Evolutionary conservation across 495 filamentous ascomycete species (phyloP).

Genomic region (Jackrogersella multiformis): DNA sequence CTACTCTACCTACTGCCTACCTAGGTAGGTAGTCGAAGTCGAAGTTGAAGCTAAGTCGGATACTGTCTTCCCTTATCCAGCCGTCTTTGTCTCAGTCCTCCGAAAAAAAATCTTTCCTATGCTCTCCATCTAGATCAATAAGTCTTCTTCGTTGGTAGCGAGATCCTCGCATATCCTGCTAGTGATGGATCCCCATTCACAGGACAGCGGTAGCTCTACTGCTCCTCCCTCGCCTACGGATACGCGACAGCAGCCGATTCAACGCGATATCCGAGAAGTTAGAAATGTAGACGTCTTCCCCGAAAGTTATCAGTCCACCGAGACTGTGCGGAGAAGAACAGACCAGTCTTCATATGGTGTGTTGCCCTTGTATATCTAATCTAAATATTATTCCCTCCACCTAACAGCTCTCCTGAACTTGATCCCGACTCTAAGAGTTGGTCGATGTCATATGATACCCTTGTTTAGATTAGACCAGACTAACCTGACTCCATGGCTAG

Average conservation of each 20-base stretch:
- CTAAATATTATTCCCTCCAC: conserved; percentile 12
- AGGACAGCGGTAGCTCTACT: conserved; percentile 43
- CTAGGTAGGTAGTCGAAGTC: conserved; percentile 8
- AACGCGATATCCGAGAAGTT: conserved; percentile 42
- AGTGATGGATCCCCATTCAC: conserved; percentile 53
- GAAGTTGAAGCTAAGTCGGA: conserved; percentile 16
- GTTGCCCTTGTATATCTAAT: conserved; percentile 36
- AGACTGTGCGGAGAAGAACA: conserved; percentile 58
- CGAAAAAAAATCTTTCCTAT: conserved; percentile 26
- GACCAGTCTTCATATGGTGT: conserved; percentile 57
- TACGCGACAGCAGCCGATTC: conserved; percentile 48
- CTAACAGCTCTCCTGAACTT: conserved; percentile 22
- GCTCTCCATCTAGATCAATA: conserved; percentile 25
- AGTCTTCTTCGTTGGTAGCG: conserved; percentile 24
- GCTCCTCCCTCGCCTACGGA: conserved; percentile 54
- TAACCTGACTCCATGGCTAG: conserved; percentile 41
- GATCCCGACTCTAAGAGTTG: conserved; percentile 13
- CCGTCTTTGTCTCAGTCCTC: conserved; percentile 41
- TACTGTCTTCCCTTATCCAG: conserved; percentile 25
- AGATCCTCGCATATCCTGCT: conserved; percentile 17
- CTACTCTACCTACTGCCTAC: no score
- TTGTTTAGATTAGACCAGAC: conserved; percentile 10
- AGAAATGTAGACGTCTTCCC: conserved; percentile 43
- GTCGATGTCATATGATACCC: conserved; percentile 17
- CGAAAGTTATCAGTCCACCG: conserved; percentile 58